phyloP scores from a whole-genome alignment of 129 eudicot species.

The Kitagawia praeruptora region DNA sequence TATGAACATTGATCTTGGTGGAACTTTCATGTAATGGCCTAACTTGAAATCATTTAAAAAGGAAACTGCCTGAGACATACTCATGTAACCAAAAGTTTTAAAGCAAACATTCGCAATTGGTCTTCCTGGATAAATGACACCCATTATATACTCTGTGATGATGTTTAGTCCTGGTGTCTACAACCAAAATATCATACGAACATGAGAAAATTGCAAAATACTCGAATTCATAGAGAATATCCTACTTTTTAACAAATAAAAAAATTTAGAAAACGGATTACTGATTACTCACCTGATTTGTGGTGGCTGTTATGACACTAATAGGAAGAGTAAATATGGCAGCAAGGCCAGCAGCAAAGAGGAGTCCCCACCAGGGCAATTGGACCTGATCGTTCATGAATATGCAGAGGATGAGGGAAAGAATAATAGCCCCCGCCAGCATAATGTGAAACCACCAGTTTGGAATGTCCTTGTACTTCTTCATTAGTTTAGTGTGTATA shows the following conservation, averaged over 20 bases:
- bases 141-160: conserved; percentile 73
- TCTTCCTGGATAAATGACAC: conserved; percentile 64
- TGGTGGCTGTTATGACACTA: conserved; percentile 79
- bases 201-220: too few species aligned
- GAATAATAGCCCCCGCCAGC: conserved; percentile 31
- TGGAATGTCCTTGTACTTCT: conserved; percentile 62
- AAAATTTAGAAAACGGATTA: neutral
- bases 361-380: conserved; percentile 78
- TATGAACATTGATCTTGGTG: conserved; percentile 82
- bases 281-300: conserved; percentile 45
- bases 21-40: conserved; percentile 94
- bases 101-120: conserved; percentile 93
- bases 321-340: conserved; percentile 63
- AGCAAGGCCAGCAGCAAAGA: conserved; percentile 42
- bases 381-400: conserved; percentile 54
- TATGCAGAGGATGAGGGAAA: conserved; percentile 46
- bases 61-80: conserved; percentile 81
- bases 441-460: conserved; percentile 57
- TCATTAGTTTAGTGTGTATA: conserved; percentile 70
- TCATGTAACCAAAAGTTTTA: conserved; percentile 86
- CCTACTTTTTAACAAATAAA: neutral
- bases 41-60: conserved; percentile 75
- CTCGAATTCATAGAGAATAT: neutral
- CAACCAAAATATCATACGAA: neutral
- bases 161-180: conserved; percentile 90